Percentiles rank a stretch among this genome's conserved stretches.
These are phyloP conservation scores for Planoprotostelium fungivorum DNA, from an alignment of 78 protist genomes.

Conservation along the genomic window DNA sequence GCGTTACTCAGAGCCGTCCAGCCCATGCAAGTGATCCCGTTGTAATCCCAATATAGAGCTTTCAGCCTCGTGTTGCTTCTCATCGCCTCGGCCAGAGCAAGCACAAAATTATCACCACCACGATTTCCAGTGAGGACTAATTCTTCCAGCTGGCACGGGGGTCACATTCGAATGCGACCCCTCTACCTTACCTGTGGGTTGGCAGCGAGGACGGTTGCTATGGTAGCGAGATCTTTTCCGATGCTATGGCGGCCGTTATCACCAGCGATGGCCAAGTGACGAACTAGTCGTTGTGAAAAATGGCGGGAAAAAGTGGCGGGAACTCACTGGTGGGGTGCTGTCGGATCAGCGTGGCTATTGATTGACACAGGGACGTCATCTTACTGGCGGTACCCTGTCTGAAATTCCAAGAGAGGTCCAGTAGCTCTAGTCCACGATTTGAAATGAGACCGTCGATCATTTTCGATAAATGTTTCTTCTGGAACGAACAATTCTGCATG, in stretches of 20 bases:
- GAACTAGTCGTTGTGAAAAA: neutral
- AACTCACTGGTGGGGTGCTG: neutral
- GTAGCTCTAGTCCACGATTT: neutral
- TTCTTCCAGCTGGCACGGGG: neutral
- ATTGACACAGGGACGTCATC: neutral
- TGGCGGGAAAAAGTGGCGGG: neutral
- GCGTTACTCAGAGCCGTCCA: neutral
- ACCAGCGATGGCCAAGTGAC: neutral
- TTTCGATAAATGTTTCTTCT: neutral
- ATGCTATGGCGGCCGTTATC: neutral
- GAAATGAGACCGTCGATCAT: neutral
- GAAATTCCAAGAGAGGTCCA: neutral
- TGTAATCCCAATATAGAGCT: neutral
- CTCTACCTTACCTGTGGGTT: neutral
- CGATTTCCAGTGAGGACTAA: neutral
- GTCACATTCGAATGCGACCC: neutral
- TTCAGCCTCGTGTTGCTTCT: neutral
- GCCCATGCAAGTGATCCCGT: neutral
- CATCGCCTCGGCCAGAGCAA: neutral
- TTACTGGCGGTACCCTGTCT: neutral
- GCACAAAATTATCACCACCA: neutral
- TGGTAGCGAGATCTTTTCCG: neutral
- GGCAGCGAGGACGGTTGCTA: neutral
- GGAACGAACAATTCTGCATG: neutral
- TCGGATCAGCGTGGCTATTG: neutral